phyloP scores from a whole-genome alignment of 2,329 filamentous ascomycete genomes.

The Penicillium sp. region DNA sequence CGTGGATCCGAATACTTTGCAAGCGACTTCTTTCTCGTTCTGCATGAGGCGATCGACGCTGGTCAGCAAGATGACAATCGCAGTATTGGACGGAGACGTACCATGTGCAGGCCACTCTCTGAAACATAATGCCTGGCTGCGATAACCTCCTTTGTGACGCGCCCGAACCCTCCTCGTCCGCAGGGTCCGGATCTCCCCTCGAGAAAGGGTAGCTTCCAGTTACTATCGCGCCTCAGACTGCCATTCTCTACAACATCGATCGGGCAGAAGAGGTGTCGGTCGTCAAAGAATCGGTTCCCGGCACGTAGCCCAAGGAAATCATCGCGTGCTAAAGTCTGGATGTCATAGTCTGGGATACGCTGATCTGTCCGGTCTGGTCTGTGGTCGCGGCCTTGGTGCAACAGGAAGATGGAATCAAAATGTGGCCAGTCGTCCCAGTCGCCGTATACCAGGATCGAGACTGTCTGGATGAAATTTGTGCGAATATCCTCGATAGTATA shows the following conservation, averaged over 20 bases:
- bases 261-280: background rate
- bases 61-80: background rate
- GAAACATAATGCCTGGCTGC: background rate
- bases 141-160: slow-evolving; percentile 3
- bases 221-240: background rate
- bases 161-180: background rate
- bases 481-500: background rate
- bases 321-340: background rate
- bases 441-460: background rate
- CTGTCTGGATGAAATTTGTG: background rate
- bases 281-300: background rate
- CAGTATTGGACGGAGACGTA: background rate
- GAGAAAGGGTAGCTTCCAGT: background rate
- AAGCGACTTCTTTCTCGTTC: slow-evolving; percentile 3
- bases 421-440: background rate
- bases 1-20: slow-evolving; percentile 13
- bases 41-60: background rate
- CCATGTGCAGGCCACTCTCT: background rate
- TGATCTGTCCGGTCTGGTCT: background rate
- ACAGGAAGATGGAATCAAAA: background rate
- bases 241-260: background rate
- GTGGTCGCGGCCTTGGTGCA: background rate
- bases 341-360: background rate
- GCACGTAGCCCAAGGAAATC: background rate
- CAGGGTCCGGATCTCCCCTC: background rate